Evolutionary conservation across 2,329 filamentous ascomycete species (phyloP).

Genomic region (Ophiocordyceps polyrhachis-furcata): DNA sequence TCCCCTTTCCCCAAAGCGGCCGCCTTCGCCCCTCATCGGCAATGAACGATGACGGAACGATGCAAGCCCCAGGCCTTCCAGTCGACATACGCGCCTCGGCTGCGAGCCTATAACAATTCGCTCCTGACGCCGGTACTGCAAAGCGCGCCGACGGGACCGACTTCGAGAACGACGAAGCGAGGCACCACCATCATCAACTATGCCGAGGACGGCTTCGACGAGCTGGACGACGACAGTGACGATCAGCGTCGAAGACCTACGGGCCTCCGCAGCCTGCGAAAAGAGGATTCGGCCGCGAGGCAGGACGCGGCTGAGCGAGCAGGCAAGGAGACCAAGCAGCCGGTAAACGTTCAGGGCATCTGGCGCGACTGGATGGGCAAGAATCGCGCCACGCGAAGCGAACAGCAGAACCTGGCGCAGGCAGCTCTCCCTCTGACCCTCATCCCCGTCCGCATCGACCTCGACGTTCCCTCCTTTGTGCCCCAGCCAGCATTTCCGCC

Average conservation of each 20-base stretch:
- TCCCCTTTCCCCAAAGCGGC: too few relatives aligned
- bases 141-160: conserved; percentile 42
- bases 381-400: conserved; percentile 32
- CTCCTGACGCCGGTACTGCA: conserved; percentile 72
- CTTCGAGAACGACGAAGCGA: conserved; percentile 81
- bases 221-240: conserved; percentile 54
- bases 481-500: conserved; percentile 46
- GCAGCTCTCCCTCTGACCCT: conserved; percentile 71
- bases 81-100: conserved; percentile 76
- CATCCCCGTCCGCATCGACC: conserved; percentile 89
- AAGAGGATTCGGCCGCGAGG: conserved; percentile 48
- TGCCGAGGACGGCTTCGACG: conserved; percentile 87
- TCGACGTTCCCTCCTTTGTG: conserved; percentile 68
- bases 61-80: conserved; percentile 65
- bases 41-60: conserved; percentile 21
- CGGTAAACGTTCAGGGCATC: conserved; percentile 73
- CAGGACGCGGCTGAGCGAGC: conserved; percentile 54
- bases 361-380: conserved; percentile 95
- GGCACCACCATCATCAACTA: conserved; percentile 96
- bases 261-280: conserved; percentile 63
- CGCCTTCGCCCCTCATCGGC: background rate
- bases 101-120: conserved; percentile 82
- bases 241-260: conserved; percentile 62
- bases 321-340: conserved; percentile 61
- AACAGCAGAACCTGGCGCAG: conserved; percentile 42